These are phyloP conservation scores for Effrenium voratum DNA, from an alignment of 73 alveolate genomes.

Conservation along the genomic window DNA sequence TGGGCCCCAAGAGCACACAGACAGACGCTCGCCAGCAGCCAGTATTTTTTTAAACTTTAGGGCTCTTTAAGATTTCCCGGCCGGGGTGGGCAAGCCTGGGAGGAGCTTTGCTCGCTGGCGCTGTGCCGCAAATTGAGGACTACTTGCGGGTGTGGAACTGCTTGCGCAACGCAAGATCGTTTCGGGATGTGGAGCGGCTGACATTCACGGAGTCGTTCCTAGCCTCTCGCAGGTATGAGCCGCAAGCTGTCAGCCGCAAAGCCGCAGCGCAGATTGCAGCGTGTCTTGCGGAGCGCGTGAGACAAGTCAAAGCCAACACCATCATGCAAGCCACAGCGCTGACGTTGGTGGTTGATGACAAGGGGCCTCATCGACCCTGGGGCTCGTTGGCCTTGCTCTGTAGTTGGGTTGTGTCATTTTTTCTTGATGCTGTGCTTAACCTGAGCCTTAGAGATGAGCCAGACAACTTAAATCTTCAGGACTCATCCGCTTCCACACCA, in stretches of 20 bases:
- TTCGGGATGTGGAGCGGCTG: background rate
- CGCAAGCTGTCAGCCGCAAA: background rate
- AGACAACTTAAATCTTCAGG: background rate
- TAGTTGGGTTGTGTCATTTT: background rate
- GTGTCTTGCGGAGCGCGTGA: background rate
- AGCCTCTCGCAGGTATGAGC: background rate
- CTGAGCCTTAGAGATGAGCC: background rate
- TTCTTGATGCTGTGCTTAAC: background rate
- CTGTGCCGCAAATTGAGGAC: background rate
- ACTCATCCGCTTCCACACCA: background rate
- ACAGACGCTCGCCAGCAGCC: background rate
- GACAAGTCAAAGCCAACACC: background rate
- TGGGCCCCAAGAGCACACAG: background rate
- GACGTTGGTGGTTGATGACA: conserved; percentile 10
- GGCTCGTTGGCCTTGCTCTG: background rate
- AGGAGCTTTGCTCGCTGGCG: background rate
- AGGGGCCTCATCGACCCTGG: background rate
- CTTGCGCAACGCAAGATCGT: background rate
- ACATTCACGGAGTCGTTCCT: background rate
- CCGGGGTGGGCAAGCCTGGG: background rate
- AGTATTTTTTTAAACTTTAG: background rate
- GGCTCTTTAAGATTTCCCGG: background rate
- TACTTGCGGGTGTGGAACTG: conserved; percentile 5
- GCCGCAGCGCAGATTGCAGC: background rate
- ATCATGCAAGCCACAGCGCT: background rate